Base-by-base conservation (phyloP, 2,329 filamentous ascomycete species). In the Ophiobolus disseminans region DNA sequence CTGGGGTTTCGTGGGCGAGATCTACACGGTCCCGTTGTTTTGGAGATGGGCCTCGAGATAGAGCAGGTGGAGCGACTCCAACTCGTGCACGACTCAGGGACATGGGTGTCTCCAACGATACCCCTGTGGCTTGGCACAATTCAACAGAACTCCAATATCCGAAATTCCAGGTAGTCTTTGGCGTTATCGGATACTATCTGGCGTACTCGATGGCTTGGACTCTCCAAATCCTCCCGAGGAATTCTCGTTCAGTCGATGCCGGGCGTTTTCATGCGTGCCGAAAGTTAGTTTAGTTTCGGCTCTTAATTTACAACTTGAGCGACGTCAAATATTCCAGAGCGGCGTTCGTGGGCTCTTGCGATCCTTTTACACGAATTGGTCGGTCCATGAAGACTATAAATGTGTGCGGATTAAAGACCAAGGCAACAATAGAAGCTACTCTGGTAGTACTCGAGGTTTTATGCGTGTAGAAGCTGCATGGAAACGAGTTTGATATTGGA, bases 1-100 rank as follows among this genome's bases (percentile, higher is more conserved):
- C 63, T 55, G 62, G 63, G 62, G 63, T 53, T 41, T 40, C 40
- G 45, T 50, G 49, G 52, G 51, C 44, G 35, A 16, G 21, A 28
- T 16, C 44, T 42, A 45, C 37, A 49, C 30, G 28, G 50, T 47
- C 55, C 63, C 63, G 45, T 38, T 56, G 30, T 62, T 48, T 66
- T 55, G 62, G 63, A 61, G 62, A 39, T 35, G 41, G 14, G 36
- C 43, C 50, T 40, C 30, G 19, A 51, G 53, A 57, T 57, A 61
- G 49, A 35, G 44, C 16, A 16, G 14, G 37, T 11, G 38, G 22
- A 45, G 28, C 28, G 14, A 40, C 56, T 50, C 53, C 55, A 54
- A 58, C n/a, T 26, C 17, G 39, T 32, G 34, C 26, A 40, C 45
- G 45, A 48, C 26, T 44, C 45, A 39, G 32, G 13, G 9, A 21